Conservation (phyloP, 2,329 filamentous ascomycete genomes). For the Ophiostoma triangulosporum region DNA sequence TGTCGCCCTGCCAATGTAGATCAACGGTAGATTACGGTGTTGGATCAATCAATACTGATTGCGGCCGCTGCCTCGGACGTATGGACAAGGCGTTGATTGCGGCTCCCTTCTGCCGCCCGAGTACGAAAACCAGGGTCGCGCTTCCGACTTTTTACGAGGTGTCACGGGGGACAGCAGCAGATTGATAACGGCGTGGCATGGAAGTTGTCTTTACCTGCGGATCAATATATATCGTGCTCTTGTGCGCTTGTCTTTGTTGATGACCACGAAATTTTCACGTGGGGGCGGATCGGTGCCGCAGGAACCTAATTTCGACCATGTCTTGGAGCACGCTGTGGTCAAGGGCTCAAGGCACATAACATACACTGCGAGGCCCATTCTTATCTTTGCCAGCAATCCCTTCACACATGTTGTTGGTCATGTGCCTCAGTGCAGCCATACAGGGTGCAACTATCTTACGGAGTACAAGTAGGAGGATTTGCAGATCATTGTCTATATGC, state of each 20-base stretch:
- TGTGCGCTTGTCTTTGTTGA: no score
- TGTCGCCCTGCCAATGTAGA: neutral
- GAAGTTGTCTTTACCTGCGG: neutral
- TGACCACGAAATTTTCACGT: no score
- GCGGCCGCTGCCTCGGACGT: neutral
- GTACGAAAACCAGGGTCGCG: neutral
- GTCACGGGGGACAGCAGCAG: neutral
- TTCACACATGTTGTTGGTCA: neutral
- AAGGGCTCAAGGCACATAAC: no score
- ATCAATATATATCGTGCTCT: no score
- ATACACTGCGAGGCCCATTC: no score
- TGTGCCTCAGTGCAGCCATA: neutral
- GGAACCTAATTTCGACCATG: no score
- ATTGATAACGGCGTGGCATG: no score
- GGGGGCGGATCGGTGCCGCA: no score
- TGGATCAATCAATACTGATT: neutral
- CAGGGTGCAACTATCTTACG: neutral
- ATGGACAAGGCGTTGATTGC: neutral
- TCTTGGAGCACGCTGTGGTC: no score
- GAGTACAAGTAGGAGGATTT: neutral
- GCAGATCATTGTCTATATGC: neutral
- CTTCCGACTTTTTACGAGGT: neutral
- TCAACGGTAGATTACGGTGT: neutral
- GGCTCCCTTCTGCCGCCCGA: constrained; percentile 2
- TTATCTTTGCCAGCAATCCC: no score